Base-by-base conservation (phyloP, 169 alveolate species). In the Plasmodium coatneyi region DNA sequence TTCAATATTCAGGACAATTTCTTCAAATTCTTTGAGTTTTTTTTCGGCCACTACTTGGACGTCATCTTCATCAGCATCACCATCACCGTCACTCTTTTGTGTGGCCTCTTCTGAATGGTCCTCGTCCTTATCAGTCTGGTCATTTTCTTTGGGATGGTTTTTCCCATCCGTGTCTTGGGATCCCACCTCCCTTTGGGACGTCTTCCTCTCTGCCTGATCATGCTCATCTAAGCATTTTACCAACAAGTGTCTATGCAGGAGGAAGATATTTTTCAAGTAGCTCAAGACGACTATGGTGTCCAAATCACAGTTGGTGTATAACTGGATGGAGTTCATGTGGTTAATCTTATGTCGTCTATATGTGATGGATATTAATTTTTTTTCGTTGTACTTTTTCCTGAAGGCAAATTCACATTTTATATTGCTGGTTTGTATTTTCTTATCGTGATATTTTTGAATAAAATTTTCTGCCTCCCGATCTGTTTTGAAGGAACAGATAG, bases 321-420 rank as follows among this genome's bases (percentile, higher is more conserved):
- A 41, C 22, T 89, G 43, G 5, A 89, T 32, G 3, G 92, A 46
- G 25, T 91, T 80, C 3, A n/a, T 9, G 41, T 91, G 83, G 10
- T 81, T 91, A 34, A 91, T 82, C 71, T 91, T 80, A 9, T 72
- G 22, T 16, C 87, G 34, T 30, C 74, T 74, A 49, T 91, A 80
- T 2, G 52, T 28, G 74, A 91, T 71, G 5, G 95, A 71, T 5
- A 49, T 28, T 71, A 91, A 80, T 36, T 71, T 80, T 25, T 82
- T 91, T 5, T 91, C 81, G 0, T 56, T 36, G 52, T 46, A 56
- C 14, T 66, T 91, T 91, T 91, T 80, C 39, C 82, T 91, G 39
- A 91, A 49, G 5, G 95, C 92, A 66, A 30, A 91, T 72, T 91
- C 92, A 60, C 95, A 80, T 82, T 71, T 91, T 46, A 91, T 81